Conservation (phyloP, 176 grass and related monocot species). For the Oropetium thomaeum region DNA sequence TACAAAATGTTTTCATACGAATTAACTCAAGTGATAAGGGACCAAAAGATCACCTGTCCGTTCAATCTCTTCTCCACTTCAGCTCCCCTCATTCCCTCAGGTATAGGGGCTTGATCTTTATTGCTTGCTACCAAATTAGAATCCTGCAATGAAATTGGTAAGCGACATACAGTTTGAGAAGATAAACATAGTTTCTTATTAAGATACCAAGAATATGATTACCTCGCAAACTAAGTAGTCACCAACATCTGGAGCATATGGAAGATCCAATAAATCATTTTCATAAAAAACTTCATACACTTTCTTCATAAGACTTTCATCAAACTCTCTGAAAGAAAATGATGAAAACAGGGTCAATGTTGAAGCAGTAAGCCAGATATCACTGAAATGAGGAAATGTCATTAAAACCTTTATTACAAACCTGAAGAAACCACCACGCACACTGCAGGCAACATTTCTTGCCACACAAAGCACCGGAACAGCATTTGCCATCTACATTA, state of each 20-base stretch:
- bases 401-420: conserved; percentile 30
- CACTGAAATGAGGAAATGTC: neutral
- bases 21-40: conserved; percentile 10
- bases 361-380: conserved; percentile 20
- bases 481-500: conserved; percentile 72
- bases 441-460: conserved; percentile 98
- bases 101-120: conserved; percentile 66
- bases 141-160: conserved; percentile 49
- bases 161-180: conserved; percentile 24
- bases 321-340: conserved; percentile 65
- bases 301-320: conserved; percentile 78
- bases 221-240: conserved; percentile 88
- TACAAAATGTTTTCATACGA: neutral
- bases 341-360: neutral
- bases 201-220: conserved; percentile 31
- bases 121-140: conserved; percentile 45
- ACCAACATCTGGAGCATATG: conserved; percentile 86
- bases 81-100: conserved; percentile 75
- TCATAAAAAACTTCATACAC: conserved; percentile 80
- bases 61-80: conserved; percentile 75
- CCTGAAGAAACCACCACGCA: conserved; percentile 97
- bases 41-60: conserved; percentile 38
- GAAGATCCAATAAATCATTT: conserved; percentile 84
- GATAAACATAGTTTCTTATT: conserved; percentile 15
- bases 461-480: conserved; percentile 96